A percentile compares a stretch with the other conserved stretches of the same genome.
These are phyloP conservation scores for Clonostachys chloroleuca DNA, from an alignment of 2,329 filamentous ascomycete genomes.

Conservation along the genomic window DNA sequence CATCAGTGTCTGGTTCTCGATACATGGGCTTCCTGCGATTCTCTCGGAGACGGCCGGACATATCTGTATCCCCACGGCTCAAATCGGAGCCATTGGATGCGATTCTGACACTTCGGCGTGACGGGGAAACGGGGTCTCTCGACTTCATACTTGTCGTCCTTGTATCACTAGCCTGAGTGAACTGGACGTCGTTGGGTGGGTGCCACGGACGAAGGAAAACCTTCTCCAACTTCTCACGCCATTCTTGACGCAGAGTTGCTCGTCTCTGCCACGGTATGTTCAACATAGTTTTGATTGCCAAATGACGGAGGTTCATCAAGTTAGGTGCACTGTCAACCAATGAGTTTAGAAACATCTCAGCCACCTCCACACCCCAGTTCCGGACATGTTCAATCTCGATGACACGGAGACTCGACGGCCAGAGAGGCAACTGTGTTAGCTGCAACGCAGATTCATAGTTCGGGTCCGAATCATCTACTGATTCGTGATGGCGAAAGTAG, in stretches of 20 bases:
- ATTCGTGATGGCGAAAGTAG: conserved; percentile 68
- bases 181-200: conserved; percentile 25
- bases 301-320: conserved; percentile 61
- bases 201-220: conserved; percentile 55
- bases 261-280: conserved; percentile 79
- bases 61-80: conserved; percentile 5
- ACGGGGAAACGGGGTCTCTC: conserved; percentile 13
- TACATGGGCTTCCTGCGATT: conserved; percentile 16
- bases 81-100: conserved; percentile 17
- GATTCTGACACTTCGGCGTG: conserved; percentile 30
- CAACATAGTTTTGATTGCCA: conserved; percentile 74
- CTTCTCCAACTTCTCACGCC: conserved; percentile 65
- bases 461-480: conserved; percentile 68
- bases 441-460: conserved; percentile 67
- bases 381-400: conserved; percentile 76
- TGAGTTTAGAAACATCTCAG: conserved; percentile 74
- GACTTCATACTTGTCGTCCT: conserved; percentile 4
- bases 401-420: conserved; percentile 68
- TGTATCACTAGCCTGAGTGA: not conserved
- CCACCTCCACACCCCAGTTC: conserved; percentile 65
- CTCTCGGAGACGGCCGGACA: conserved; percentile 1
- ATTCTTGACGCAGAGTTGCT: conserved; percentile 72
- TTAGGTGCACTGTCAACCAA: conserved; percentile 66
- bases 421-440: conserved; percentile 63
- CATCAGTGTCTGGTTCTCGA: conserved; percentile 39